phyloP scores from a whole-genome alignment of 169 alveolate species.

The Miamiensis avidus region DNA sequence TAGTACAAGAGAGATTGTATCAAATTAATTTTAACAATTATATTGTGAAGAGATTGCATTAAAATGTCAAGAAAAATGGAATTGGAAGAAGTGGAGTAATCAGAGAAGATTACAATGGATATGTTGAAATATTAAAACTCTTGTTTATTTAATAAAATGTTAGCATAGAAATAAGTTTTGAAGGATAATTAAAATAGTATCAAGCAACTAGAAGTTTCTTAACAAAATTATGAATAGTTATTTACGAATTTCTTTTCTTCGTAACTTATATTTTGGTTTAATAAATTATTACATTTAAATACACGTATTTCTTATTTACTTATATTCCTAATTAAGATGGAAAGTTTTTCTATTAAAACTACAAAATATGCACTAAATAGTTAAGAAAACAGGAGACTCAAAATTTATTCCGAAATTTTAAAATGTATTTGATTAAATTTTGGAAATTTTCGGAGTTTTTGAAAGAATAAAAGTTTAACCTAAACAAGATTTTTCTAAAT shows the following conservation, averaged over 20 bases:
- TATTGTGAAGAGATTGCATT: too few species aligned
- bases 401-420: not conserved
- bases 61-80: not conserved
- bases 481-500: not conserved
- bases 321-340: not conserved
- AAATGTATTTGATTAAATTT: not conserved
- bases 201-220: too few species aligned
- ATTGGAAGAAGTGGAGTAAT: not conserved
- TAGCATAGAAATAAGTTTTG: not conserved
- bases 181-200: too few species aligned
- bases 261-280: too few species aligned
- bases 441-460: not conserved
- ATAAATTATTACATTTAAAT: too few species aligned
- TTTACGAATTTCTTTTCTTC: not conserved
- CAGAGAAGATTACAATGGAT: not conserved
- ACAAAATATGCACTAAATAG: too few species aligned
- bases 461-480: not conserved
- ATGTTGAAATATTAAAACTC: not conserved
- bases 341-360: not conserved
- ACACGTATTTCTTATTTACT: not conserved
- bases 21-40: too few species aligned
- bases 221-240: too few species aligned
- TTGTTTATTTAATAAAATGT: not conserved
- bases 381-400: not conserved
- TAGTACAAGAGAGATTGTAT: too few species aligned